Percentiles rank a stretch among this genome's conserved stretches.
phyloP scores from a whole-genome alignment of 2,329 filamentous ascomycete species.

The Nemania serpens region DNA sequence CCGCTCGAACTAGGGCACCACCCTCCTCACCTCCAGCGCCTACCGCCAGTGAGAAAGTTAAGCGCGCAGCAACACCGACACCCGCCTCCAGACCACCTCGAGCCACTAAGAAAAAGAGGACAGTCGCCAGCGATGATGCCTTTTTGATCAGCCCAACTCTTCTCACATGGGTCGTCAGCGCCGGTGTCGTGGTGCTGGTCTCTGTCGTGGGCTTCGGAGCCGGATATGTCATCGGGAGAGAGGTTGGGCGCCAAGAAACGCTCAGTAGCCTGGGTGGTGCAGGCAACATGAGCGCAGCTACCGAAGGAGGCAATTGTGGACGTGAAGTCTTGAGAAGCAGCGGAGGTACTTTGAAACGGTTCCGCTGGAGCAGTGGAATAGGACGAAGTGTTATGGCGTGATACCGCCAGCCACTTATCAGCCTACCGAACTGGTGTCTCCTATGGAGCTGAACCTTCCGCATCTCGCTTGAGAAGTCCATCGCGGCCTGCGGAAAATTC shows the following conservation, averaged over 20 bases:
- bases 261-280: conserved; percentile 49
- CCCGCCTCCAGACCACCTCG: conserved; percentile 47
- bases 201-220: conserved; percentile 72
- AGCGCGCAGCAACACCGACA: conserved; percentile 51
- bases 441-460: not conserved
- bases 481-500: not conserved
- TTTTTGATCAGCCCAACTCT: conserved; percentile 64
- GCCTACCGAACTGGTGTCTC: not conserved
- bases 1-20: conserved; percentile 21
- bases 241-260: conserved; percentile 66
- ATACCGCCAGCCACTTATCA: not conserved
- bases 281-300: conserved; percentile 48
- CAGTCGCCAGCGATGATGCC: conserved; percentile 45
- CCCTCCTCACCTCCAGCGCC: conserved; percentile 30
- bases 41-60: conserved; percentile 50
- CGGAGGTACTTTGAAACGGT: conserved; percentile 55
- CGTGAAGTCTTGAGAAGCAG: conserved; percentile 58
- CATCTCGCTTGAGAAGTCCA: not conserved
- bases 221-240: conserved; percentile 69
- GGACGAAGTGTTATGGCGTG: conserved; percentile 56
- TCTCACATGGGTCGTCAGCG: conserved; percentile 67
- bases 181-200: conserved; percentile 69
- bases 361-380: conserved; percentile 58
- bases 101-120: conserved; percentile 65
- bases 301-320: conserved; percentile 55